Evolutionary conservation across 108 stramenopile species (phyloP).

Genomic region (Stephanodiscus minutulus): DNA sequence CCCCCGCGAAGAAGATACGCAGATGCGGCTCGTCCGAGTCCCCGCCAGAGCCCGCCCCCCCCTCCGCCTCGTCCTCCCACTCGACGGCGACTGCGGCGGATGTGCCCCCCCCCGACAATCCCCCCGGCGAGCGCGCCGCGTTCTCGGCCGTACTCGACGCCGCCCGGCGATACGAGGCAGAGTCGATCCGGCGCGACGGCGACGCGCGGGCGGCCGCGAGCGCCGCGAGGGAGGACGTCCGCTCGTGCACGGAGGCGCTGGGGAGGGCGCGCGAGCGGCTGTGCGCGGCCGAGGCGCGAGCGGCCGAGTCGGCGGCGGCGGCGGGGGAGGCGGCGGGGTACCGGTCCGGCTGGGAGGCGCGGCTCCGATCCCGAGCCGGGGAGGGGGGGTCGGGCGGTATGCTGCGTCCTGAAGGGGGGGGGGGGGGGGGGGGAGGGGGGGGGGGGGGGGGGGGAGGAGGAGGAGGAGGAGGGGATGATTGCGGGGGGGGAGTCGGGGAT

Average conservation of each 20-base stretch:
- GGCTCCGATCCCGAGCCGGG: neutral
- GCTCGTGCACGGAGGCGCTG: constrained; percentile 18
- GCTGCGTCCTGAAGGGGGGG: neutral
- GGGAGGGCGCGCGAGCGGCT: constrained; percentile 38
- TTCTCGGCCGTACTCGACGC: constrained; percentile 24
- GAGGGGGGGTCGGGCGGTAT: constrained; percentile 15
- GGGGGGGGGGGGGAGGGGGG: constrained; percentile 6
- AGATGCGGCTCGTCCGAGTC: constrained; percentile 42
- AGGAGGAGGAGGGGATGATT: too few relatives aligned
- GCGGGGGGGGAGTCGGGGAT: neutral
- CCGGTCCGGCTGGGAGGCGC: constrained; percentile 21
- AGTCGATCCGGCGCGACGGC: constrained; percentile 16
- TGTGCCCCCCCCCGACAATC: neutral
- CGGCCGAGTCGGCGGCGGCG: constrained; percentile 15
- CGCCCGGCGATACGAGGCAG: constrained; percentile 28
- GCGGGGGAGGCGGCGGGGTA: constrained; percentile 19
- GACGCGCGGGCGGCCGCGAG: constrained; percentile 16
- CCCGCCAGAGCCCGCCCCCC: constrained; percentile 9
- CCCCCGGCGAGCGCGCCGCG: constrained; percentile 16
- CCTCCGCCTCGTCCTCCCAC: constrained; percentile 7
- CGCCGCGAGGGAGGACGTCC: constrained; percentile 32
- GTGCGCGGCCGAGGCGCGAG: constrained; percentile 20
- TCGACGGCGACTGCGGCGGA: neutral
- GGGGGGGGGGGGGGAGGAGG: neutral
- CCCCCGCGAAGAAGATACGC: constrained; percentile 20